Conservation (phyloP, 2,329 filamentous ascomycete species). For the Rutstroemia sp. region DNA sequence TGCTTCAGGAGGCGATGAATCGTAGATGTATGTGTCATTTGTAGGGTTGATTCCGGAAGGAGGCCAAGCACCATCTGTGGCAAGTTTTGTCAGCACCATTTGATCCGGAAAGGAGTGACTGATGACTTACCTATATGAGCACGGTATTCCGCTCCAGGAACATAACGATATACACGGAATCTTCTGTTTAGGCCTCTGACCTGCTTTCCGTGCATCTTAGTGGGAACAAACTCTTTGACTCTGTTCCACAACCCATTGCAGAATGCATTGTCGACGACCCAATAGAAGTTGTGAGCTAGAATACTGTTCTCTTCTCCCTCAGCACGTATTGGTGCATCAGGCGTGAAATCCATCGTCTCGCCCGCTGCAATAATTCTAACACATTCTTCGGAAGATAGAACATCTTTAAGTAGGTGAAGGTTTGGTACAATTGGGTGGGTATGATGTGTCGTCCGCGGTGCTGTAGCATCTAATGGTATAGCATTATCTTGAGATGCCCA, state of each 20-base stretch:
- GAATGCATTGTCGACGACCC: constrained; percentile 58
- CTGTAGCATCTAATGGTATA: constrained; percentile 41
- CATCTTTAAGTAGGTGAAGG: constrained; percentile 50
- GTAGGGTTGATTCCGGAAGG: constrained; percentile 54
- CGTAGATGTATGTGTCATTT: constrained; percentile 50
- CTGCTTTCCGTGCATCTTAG: constrained; percentile 44
- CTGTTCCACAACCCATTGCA: constrained; percentile 56
- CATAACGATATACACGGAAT: constrained; percentile 66
- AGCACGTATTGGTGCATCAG: constrained; percentile 60
- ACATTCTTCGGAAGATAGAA: constrained; percentile 56
- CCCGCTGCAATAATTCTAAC: constrained; percentile 58
- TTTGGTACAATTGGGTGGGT: constrained; percentile 55
- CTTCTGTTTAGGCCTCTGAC: constrained; percentile 60
- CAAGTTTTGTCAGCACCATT: not conserved
- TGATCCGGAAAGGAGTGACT: not conserved
- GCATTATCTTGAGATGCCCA: constrained; percentile 53
- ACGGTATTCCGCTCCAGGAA: constrained; percentile 64
- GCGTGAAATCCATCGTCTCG: constrained; percentile 57
- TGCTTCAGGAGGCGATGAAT: constrained; percentile 49
- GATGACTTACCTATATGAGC: constrained; percentile 49
- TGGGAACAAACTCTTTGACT: constrained; percentile 50
- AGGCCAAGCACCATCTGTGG: constrained; percentile 59
- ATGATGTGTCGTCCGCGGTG: constrained; percentile 44
- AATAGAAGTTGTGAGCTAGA: constrained; percentile 67
- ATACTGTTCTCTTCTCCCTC: constrained; percentile 54